phyloP scores from a whole-genome alignment of 371 early-diverging fungal species.

The Zopfochytrium polystomum region DNA sequence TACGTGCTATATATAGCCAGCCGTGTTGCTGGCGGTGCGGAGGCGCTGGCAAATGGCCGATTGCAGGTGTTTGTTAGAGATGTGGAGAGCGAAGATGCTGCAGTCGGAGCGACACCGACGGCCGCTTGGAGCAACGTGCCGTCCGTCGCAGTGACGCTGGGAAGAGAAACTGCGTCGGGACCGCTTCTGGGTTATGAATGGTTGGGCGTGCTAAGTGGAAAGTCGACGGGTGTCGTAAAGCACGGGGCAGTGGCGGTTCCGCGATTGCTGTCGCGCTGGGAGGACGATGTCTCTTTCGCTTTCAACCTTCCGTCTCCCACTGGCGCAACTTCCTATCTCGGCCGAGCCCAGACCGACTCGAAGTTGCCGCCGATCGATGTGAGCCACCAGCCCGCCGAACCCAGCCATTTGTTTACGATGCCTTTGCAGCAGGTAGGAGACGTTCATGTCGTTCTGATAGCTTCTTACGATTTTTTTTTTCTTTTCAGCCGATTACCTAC shows the following conservation, averaged over 20 bases:
- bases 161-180: background rate
- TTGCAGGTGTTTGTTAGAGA: too few relatives aligned
- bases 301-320: conserved; percentile 12
- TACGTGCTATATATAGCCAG: background rate
- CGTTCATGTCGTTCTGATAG: background rate
- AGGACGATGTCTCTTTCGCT: conserved; percentile 15
- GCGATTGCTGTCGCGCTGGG: conserved; percentile 3
- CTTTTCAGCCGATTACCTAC: too few relatives aligned
- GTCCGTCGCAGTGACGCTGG: background rate
- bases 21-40: background rate
- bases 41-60: too few relatives aligned
- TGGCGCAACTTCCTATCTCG: conserved; percentile 10
- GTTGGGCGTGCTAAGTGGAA: background rate
- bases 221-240: background rate
- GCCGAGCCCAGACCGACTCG: conserved; percentile 2
- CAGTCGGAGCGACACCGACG: too few relatives aligned
- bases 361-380: conserved; percentile 1
- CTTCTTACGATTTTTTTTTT: background rate
- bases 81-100: too few relatives aligned
- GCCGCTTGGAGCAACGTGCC: background rate
- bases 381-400: conserved; percentile 6
- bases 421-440: too few relatives aligned
- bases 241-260: conserved; percentile 8
- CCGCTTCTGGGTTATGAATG: conserved; percentile 7
- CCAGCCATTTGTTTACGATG: background rate